Percentiles rank a stretch among this genome's conserved stretches.
phyloP scores from a whole-genome alignment of 2,329 filamentous ascomycete species.

The Diaporthe batatas region DNA sequence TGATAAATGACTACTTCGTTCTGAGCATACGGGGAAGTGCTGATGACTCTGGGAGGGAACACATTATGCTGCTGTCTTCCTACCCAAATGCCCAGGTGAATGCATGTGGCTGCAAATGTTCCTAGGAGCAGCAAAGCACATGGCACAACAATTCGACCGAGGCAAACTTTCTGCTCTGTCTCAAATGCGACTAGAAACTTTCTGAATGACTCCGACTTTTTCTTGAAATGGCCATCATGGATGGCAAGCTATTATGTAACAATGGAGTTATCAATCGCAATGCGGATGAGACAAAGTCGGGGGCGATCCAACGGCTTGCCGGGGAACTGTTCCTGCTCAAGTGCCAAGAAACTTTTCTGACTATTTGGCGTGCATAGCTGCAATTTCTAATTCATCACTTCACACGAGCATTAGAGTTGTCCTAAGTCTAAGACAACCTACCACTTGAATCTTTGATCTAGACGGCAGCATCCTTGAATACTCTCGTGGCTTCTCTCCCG shows the following conservation, averaged over 20 bases:
- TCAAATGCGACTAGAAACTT: neutral
- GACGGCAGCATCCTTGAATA: neutral
- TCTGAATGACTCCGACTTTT: neutral
- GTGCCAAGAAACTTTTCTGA: neutral
- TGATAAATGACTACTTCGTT: neutral
- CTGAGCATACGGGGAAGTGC: neutral
- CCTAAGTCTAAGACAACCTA: neutral
- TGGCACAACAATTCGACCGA: neutral
- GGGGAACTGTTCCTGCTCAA: neutral
- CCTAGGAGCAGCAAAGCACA: too few relatives aligned
- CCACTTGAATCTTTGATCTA: neutral
- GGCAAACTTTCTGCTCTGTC: neutral
- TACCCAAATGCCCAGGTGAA: neutral
- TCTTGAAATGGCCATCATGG: neutral
- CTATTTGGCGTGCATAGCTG: neutral
- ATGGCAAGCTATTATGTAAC: slow-evolving; percentile 19
- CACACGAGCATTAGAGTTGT: slow-evolving; percentile 8
- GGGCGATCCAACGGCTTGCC: neutral
- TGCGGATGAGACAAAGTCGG: slow-evolving; percentile 1
- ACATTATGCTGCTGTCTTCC: neutral
- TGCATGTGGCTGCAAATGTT: too few relatives aligned
- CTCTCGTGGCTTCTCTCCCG: neutral
- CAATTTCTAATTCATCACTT: neutral
- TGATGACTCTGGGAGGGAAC: too few relatives aligned
- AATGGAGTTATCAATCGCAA: slow-evolving; percentile 8